Evolutionary conservation across 148 eudicot genomes (phyloP).

Genomic region (Rheum nobile): DNA sequence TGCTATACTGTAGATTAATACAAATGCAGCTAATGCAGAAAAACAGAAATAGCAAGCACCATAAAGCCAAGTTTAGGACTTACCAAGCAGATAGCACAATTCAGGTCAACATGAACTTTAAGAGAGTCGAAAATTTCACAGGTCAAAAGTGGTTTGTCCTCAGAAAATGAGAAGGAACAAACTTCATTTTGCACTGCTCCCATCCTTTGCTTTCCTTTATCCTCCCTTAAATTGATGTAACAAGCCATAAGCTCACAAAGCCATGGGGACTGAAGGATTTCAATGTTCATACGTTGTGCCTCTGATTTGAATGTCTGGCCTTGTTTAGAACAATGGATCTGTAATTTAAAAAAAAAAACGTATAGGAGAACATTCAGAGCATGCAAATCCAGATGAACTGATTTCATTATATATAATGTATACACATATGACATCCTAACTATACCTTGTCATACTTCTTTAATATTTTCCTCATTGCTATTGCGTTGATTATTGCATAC

Average conservation of each 20-base stretch:
- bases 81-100: slow-evolving; percentile 92
- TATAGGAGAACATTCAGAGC: not conserved
- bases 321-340: slow-evolving; percentile 86
- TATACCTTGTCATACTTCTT: slow-evolving; percentile 92
- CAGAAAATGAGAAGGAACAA: slow-evolving; percentile 47
- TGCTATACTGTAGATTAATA: not conserved
- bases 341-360: not conserved
- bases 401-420: not conserved
- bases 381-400: not conserved
- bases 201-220: slow-evolving; percentile 23
- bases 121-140: slow-evolving; percentile 82
- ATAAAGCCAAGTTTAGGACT: slow-evolving; percentile 9
- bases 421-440: not conserved
- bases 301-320: slow-evolving; percentile 91
- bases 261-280: slow-evolving; percentile 98
- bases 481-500: slow-evolving; percentile 76
- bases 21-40: not conserved
- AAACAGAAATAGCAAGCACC: not conserved
- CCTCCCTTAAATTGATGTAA: slow-evolving; percentile 61
- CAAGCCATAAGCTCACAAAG: slow-evolving; percentile 93
- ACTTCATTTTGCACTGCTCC: slow-evolving; percentile 41
- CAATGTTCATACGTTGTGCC: slow-evolving; percentile 72
- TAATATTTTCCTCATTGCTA: slow-evolving; percentile 78
- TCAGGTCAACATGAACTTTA: slow-evolving; percentile 77
- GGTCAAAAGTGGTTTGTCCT: slow-evolving; percentile 60